Percentiles rank a stretch among this genome's conserved stretches.
These are phyloP conservation scores for Cryphonectria naterciae DNA, from an alignment of 2,329 filamentous ascomycete species.

Conservation along the genomic window DNA sequence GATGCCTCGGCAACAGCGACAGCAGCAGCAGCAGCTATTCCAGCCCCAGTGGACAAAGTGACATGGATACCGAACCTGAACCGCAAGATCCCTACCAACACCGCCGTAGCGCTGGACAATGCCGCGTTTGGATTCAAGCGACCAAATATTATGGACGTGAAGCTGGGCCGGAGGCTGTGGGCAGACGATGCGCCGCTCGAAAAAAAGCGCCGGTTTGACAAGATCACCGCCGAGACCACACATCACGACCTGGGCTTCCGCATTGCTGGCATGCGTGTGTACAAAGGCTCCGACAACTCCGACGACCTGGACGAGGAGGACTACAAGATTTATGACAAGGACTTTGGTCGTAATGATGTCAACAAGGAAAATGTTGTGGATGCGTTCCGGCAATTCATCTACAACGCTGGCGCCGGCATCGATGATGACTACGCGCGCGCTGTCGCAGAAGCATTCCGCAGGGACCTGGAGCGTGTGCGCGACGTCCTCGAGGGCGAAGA, in stretches of 20 bases:
- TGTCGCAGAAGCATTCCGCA: conserved; percentile 57
- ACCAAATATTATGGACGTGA: conserved; percentile 92
- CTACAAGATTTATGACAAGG: conserved; percentile 66
- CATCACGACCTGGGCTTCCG: conserved; percentile 65
- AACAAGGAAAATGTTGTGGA: conserved; percentile 58
- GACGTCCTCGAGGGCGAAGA: conserved; percentile 58
- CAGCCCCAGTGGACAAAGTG: conserved; percentile 33
- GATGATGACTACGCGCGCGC: conserved; percentile 60
- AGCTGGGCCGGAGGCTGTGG: conserved; percentile 86
- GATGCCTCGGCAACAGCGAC: conserved; percentile 5
- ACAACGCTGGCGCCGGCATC: conserved; percentile 61
- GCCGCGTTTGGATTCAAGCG: conserved; percentile 77
- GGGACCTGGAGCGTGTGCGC: conserved; percentile 57
- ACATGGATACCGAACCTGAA: conserved; percentile 55
- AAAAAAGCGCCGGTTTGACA: conserved; percentile 64
- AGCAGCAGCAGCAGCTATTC: not conserved
- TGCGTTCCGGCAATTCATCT: conserved; percentile 61
- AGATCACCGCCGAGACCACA: conserved; percentile 62
- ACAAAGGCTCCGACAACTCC: conserved; percentile 57
- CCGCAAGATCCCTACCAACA: conserved; percentile 72
- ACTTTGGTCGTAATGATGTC: conserved; percentile 60
- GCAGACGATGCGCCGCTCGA: conserved; percentile 69
- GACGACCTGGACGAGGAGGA: conserved; percentile 56
- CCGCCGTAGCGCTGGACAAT: conserved; percentile 85
- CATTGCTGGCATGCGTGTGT: conserved; percentile 68